Evolutionary conservation across 2,329 filamentous ascomycete genomes (phyloP).

Genomic region (Cryoendolithus antarcticus): DNA sequence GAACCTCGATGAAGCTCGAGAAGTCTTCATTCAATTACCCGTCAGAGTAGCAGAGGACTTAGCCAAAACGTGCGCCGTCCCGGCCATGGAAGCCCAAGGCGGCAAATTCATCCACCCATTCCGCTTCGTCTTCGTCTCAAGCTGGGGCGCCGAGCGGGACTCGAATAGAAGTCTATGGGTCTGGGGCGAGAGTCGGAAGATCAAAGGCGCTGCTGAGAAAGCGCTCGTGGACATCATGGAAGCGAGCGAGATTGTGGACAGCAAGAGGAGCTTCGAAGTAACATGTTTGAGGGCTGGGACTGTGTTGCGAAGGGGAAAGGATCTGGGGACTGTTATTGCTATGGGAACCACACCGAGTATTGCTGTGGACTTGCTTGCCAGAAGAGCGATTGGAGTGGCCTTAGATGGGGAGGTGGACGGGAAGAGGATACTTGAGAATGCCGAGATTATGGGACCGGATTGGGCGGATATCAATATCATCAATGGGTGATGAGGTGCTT

Average conservation of each 20-base stretch:
- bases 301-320: conserved; percentile 21
- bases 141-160: conserved; percentile 28
- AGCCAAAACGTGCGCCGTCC: conserved; percentile 9
- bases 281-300: conserved; percentile 22
- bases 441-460: conserved; percentile 23
- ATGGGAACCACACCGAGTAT: conserved; percentile 13
- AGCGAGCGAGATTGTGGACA: conserved; percentile 15
- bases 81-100: conserved; percentile 5
- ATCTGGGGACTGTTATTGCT: conserved; percentile 7
- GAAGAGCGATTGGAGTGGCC: conserved; percentile 16
- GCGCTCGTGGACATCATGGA: conserved; percentile 21
- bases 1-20: conserved; percentile 18
- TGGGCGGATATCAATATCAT: conserved; percentile 23
- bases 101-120: conserved; percentile 21
- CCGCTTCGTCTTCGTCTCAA: conserved; percentile 31
- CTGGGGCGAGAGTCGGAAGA: conserved; percentile 21
- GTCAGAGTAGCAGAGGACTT: conserved; percentile 22
- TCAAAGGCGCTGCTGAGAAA: conserved; percentile 27
- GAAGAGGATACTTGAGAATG: conserved; percentile 25
- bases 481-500: neutral
- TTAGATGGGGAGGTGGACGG: conserved; percentile 19
- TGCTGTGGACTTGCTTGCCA: conserved; percentile 22
- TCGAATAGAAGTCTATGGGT: conserved; percentile 27
- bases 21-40: conserved; percentile 21
- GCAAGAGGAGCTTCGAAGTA: conserved; percentile 23